These are phyloP conservation scores for Penicillium sp. DNA, from an alignment of 2,329 filamentous ascomycete species.

Conservation along the genomic window DNA sequence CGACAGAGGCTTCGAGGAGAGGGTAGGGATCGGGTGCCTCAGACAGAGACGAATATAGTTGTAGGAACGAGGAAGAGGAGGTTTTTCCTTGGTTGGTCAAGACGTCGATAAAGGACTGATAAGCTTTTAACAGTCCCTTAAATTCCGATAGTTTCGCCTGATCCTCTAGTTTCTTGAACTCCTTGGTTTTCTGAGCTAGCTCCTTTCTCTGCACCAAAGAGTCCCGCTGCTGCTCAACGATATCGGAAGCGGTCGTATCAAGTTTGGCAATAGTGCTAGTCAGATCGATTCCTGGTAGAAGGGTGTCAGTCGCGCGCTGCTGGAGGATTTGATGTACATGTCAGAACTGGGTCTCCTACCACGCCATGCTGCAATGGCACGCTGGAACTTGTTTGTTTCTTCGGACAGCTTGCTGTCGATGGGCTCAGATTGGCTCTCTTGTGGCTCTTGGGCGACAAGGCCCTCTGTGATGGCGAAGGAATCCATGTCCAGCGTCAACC, in stretches of 20 bases:
- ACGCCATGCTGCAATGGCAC: conserved; percentile 92
- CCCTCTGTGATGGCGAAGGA: conserved; percentile 42
- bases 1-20: conserved; percentile 89
- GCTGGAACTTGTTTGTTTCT: conserved; percentile 89
- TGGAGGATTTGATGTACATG: neutral
- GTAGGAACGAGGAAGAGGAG: conserved; percentile 86
- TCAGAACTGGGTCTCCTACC: conserved; percentile 55
- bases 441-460: conserved; percentile 32
- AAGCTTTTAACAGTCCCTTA: conserved; percentile 87
- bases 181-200: conserved; percentile 97
- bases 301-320: conserved; percentile 1
- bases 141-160: conserved; percentile 78
- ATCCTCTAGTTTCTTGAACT: conserved; percentile 92
- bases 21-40: conserved; percentile 97
- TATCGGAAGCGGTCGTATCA: conserved; percentile 90
- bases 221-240: conserved; percentile 87
- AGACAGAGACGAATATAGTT: conserved; percentile 86
- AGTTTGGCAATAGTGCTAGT: conserved; percentile 76
- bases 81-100: conserved; percentile 94
- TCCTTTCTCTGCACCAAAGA: conserved; percentile 96
- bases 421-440: conserved; percentile 24
- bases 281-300: conserved; percentile 70
- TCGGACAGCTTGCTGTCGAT: conserved; percentile 41
- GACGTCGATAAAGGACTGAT: conserved; percentile 95
- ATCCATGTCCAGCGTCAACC: conserved; percentile 36